Evolutionary conservation across 768 basidiomycete species (phyloP), one percentile per base, ranked within the genome.

Genomic region (Naganishia friedmannii): DNA sequence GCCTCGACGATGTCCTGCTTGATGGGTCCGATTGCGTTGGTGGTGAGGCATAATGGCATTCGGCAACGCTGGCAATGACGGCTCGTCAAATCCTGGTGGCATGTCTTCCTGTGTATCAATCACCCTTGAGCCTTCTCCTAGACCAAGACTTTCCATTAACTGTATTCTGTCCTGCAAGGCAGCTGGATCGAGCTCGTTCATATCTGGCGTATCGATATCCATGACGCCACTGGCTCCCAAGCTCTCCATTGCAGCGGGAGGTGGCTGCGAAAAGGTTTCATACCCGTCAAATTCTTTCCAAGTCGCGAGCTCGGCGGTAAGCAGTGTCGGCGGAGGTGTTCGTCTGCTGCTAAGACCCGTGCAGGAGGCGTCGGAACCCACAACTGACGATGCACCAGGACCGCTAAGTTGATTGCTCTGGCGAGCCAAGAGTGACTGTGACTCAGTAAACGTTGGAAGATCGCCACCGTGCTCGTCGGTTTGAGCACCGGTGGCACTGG

Each of bases 41-140:
- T 68, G 72, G 53, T 70, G 71, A 23, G 71, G 68, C 57, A 70
- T 66, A 34, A 65, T 29, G 42, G 75, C 77, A 48, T 73, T 71
- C 0, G 79, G 79, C 54, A 80, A 54, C 26, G 78, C 77, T 4
- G 79, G 79, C 8, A 80, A 71, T 15, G 78, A 79, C 13, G 79
- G 79, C 67, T 80, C 79, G 65, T 80, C 79, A 26, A 80, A 79
- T 6, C 78, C 77, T 7, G 79, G 79, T 46, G 79, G 79, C n/a
- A 80, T 74, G 65, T 80, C 79, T 51, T 78, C 79, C 67, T 78
- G 77, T 23, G 78, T 72, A 72, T 80, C 79, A 28, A 80, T 74
- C 17, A 80, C 75, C 53, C 79, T 45, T 3, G 78, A 78, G 1
- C 79, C 79, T 54, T 79, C 79, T 2, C 79, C 79, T 19, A 80